phyloP scores from a whole-genome alignment of 352 stramenopile species.

The Globisporangium emineosum region DNA sequence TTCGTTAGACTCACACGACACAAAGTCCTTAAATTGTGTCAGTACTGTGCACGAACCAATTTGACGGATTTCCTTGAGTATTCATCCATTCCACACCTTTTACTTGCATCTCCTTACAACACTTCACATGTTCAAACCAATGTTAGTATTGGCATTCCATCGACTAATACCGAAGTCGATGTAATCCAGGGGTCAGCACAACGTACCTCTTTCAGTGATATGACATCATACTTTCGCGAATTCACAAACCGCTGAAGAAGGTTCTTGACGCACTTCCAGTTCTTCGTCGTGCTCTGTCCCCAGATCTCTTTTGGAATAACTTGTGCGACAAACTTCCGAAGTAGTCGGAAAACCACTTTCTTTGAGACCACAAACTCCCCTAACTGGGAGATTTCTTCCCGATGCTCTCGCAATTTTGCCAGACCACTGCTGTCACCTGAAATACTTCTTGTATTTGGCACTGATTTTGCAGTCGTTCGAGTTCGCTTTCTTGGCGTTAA shows the following conservation, averaged over 20 bases:
- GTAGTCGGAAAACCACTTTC: constrained; percentile 39
- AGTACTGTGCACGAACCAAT: constrained; percentile 26
- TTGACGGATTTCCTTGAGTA: constrained; percentile 16
- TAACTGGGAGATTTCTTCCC: constrained; percentile 41
- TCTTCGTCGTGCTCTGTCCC: constrained; percentile 33
- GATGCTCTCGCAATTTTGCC: constrained; percentile 48
- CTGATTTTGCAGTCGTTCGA: background rate
- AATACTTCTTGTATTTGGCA: background rate
- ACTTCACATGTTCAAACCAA: constrained; percentile 17
- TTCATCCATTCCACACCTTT: constrained; percentile 43
- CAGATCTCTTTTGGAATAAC: constrained; percentile 65
- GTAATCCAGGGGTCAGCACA: background rate
- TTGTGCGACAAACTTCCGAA: constrained; percentile 45
- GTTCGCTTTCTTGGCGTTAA: background rate
- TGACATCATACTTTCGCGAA: constrained; percentile 53
- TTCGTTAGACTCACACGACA: too few relatives aligned
- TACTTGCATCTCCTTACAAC: constrained; percentile 34
- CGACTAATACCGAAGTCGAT: background rate
- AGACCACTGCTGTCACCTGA: constrained; percentile 9
- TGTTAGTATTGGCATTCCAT: background rate
- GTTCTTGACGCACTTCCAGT: constrained; percentile 54
- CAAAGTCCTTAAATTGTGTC: background rate
- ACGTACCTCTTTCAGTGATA: constrained; percentile 53
- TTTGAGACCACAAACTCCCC: constrained; percentile 42
- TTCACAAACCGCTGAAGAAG: constrained; percentile 45